Evolutionary conservation across 2,329 filamentous ascomycete genomes (phyloP), one percentile per base, ranked within the genome.

Genomic region (Acarospora socialis): DNA sequence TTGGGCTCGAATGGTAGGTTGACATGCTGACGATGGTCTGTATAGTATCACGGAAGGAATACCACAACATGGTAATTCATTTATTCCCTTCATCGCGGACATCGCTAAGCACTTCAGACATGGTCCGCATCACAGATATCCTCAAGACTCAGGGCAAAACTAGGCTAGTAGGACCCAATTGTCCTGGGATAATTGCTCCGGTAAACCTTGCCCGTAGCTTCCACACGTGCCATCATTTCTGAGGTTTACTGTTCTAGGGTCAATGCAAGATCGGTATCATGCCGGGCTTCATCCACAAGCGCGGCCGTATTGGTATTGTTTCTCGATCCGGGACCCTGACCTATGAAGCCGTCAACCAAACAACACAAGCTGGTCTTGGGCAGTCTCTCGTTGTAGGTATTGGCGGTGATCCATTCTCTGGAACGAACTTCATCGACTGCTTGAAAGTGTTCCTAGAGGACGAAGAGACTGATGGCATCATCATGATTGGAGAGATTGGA

Each of bases 261-360:
- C 87, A 92, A 74, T 98, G 90, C 76, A 98, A 98, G 70, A 95
- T 98, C 55, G 90, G 90, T 56, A 98, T 98, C 67, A 95, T 98
- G 90, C 83, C 90, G 44, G 90, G 90, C 52, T 94, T 95, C 72
- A 95, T 98, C 67, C 90, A 98, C 77, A 95, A 95, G 75, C 83
- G 86, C 61, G 90, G 90, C 51, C 86, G 90, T 59, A 86, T 98
- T 56, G 90, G 90, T 55, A 95, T 98, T 60, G 90, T 98, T 61
- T 94, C 86, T 50, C 81, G 90, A 51, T 95, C 90, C 54, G 90
- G 90, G 53, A 98, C 90, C 47, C 77, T 98, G 43, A 98, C 90
- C 54, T 98, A 98, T 69, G 90, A 98, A 69, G 90, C 90, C 55
- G 90, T 98, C 64, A 95, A 95, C 73, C 90, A 98, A 68, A 98